Evolutionary conservation across 1,284 basidiomycete genomes (phyloP).

Genomic region (Tetrapyrgos nigripes): DNA sequence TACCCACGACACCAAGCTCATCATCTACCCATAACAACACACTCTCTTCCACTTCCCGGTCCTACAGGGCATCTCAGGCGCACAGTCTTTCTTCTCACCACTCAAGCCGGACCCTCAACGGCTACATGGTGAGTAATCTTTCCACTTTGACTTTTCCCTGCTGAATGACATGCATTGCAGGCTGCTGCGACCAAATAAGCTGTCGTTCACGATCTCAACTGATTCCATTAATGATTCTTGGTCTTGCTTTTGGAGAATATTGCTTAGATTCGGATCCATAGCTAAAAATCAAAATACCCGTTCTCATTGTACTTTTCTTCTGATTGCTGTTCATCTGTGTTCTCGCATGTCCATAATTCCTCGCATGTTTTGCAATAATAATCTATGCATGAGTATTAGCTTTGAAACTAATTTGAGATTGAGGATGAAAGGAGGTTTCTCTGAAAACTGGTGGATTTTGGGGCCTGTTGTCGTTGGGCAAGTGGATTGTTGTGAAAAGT

Average conservation of each 20-base stretch:
- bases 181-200: constrained; percentile 53
- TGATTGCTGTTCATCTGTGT: constrained; percentile 16
- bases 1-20: constrained; percentile 63
- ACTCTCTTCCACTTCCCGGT: constrained; percentile 55
- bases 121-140: constrained; percentile 50
- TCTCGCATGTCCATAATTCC: constrained; percentile 41
- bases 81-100: constrained; percentile 60
- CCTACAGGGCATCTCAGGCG: constrained; percentile 58
- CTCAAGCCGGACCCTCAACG: constrained; percentile 59
- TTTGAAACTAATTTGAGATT: neutral
- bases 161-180: constrained; percentile 32
- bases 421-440: neutral
- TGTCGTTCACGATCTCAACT: constrained; percentile 13
- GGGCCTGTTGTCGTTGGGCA: neutral
- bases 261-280: constrained; percentile 27
- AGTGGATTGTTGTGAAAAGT: neutral
- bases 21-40: constrained; percentile 52
- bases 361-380: constrained; percentile 45
- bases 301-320: constrained; percentile 42
- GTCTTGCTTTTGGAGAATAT: constrained; percentile 20
- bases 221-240: constrained; percentile 17
- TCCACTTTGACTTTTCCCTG: constrained; percentile 8
- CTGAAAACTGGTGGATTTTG: neutral
- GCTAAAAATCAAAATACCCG: constrained; percentile 32
- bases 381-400: constrained; percentile 3